Base-by-base conservation (phyloP, 2,329 filamentous ascomycete species). In the Talaromyces sp. region DNA sequence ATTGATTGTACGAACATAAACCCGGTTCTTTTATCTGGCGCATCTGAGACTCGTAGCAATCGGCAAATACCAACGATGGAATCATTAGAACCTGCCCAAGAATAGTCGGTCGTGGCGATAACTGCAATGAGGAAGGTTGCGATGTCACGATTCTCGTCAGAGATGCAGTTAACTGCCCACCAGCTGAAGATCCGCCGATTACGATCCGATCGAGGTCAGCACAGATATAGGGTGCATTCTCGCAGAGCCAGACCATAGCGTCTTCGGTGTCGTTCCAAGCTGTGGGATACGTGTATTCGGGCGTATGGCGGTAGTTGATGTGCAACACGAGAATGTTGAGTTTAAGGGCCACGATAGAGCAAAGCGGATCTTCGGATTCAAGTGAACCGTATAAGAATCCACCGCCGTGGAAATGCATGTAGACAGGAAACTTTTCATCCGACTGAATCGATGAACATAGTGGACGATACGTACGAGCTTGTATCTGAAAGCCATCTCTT, bases 291-390 rank as follows among this genome's bases (percentile, higher is more conserved):
- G 66, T 69, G 67, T 80, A 74, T 60, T 87, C 82, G 0, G 86
- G 86, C 0, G 85, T 85, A 69, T 88, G 85, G 0, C 86, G 82
- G 70, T 88, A 88, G 68, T 86, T 85, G 13, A 87, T 75, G 49
- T 86, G 85, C 1, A 87, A 69, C 0, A 87, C 84, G 0, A 83
- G 73, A 2, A 82, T 76, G 1, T 66, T 57, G 3, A 73, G 68
- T 0, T 67, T 63, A 13, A 80, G 70, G 0, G 84, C 82, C 10
- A 86, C 79, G 0, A 78, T 76, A 0, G 81, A 73, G 67, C 85
- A 88, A 0, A 75, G 77, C 0, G 81, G 80, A 62, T 88, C 85
- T 66, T 88, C 86, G 0, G 81, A 81, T 1, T 72, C 68, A 2
- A 87, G 69, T 0, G 81, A 84, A 1, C 86, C 86, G n/a, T 84